Percentiles rank a stretch among this genome's conserved stretches.
These are phyloP conservation scores for Inosperma sp. DNA, from an alignment of 768 basidiomycete genomes.

Conservation along the genomic window DNA sequence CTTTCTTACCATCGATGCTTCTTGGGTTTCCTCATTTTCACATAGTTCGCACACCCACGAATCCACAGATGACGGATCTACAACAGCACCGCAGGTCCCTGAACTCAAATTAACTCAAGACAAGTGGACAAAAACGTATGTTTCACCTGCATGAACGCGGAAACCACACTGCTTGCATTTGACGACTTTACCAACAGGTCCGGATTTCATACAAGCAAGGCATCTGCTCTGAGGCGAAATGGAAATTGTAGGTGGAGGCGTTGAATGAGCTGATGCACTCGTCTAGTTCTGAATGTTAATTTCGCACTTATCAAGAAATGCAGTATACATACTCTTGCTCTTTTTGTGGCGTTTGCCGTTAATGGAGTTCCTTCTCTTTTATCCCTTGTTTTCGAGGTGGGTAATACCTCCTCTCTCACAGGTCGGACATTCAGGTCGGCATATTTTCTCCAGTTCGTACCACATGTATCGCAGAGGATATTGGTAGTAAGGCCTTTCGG, in stretches of 20 bases:
- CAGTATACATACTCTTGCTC: conserved; percentile 38
- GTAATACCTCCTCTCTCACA: conserved; percentile 58
- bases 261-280: conserved; percentile 47
- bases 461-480: conserved; percentile 82
- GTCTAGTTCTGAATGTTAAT: conserved; percentile 40
- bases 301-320: background rate
- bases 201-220: conserved; percentile 67
- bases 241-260: conserved; percentile 57
- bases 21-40: conserved; percentile 73
- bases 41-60: conserved; percentile 88
- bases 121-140: background rate
- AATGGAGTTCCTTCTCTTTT: conserved; percentile 64
- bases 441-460: conserved; percentile 89
- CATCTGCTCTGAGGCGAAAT: conserved; percentile 65
- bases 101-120: conserved; percentile 10
- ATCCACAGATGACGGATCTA: conserved; percentile 59
- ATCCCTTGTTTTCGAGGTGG: conserved; percentile 50
- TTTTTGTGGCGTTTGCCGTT: conserved; percentile 41
- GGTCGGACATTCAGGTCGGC: conserved; percentile 80
- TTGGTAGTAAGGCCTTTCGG: conserved; percentile 77
- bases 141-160: conserved; percentile 72
- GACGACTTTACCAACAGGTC: conserved; percentile 71
- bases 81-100: conserved; percentile 67
- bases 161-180: conserved; percentile 80
- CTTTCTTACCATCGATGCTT: conserved; percentile 78